phyloP scores from a whole-genome alignment of 441 rosid genomes.

The Aquilaria agallochum region DNA sequence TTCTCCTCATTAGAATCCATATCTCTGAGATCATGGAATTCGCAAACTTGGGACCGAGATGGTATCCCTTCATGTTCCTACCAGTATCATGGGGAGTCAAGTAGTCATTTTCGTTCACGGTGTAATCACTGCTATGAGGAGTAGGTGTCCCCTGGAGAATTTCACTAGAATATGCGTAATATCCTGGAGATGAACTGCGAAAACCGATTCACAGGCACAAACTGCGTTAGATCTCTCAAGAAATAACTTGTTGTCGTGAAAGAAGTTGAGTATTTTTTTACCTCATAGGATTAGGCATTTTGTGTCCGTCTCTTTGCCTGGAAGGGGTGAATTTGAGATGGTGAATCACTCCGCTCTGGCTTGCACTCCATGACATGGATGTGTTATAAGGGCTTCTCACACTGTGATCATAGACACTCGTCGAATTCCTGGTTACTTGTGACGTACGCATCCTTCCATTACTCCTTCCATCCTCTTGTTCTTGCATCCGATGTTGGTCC shows the following conservation, averaged over 20 bases:
- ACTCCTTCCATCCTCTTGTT: background rate
- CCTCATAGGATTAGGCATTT: constrained; percentile 36
- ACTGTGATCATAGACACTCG: constrained; percentile 36
- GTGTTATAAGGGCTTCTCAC: constrained; percentile 43
- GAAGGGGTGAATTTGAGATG: constrained; percentile 45
- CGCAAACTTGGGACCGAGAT: constrained; percentile 37
- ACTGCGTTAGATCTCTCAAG: too few relatives aligned
- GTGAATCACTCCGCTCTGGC: constrained; percentile 36
- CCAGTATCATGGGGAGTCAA: constrained; percentile 28
- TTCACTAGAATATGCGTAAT: constrained; percentile 40
- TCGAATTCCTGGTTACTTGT: constrained; percentile 16
- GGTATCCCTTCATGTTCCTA: background rate
- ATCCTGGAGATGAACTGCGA: constrained; percentile 45
- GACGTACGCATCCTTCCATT: constrained; percentile 25
- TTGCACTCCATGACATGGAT: constrained; percentile 42
- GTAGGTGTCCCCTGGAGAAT: constrained; percentile 46
- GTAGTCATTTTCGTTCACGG: constrained; percentile 62
- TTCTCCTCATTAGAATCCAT: constrained; percentile 59
- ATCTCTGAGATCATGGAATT: constrained; percentile 52
- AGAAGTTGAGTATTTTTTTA: constrained; percentile 10
- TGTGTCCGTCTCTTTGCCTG: constrained; percentile 25
- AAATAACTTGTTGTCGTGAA: too few relatives aligned
- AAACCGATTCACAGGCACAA: background rate
- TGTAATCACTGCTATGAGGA: constrained; percentile 71
- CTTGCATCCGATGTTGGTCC: constrained; percentile 11